These are phyloP conservation scores for Lomentospora prolificans DNA, from an alignment of 2,329 filamentous ascomycete genomes.

Conservation along the genomic window DNA sequence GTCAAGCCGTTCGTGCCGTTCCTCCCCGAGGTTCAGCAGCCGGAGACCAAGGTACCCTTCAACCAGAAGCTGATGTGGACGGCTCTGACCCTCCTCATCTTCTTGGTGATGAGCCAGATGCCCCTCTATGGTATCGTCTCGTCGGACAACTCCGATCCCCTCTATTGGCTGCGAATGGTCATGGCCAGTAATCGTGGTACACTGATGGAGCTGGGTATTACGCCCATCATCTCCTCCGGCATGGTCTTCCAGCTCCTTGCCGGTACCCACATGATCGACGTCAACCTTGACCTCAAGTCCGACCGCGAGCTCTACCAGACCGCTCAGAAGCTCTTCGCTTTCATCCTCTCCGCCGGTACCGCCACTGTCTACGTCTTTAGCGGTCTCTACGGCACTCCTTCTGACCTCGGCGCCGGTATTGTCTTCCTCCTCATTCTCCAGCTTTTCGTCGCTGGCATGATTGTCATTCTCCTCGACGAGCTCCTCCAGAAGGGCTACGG, in stretches of 20 bases:
- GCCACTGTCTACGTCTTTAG: conserved; percentile 98
- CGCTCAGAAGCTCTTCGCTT: conserved; percentile 96
- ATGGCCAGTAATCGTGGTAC: conserved; percentile 97
- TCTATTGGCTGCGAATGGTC: conserved; percentile 99
- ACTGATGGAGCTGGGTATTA: conserved; percentile 92
- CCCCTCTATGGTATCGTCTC: conserved; percentile 98
- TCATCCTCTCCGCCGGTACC: conserved; percentile 95
- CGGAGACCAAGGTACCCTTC: conserved; percentile 97
- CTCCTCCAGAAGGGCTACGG: conserved; percentile 99
- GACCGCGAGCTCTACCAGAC: conserved; percentile 99
- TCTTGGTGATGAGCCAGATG: conserved; percentile 99
- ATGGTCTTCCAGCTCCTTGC: conserved; percentile 99
- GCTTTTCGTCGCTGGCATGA: conserved; percentile 92
- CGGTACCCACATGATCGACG: conserved; percentile 98
- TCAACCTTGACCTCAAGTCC: conserved; percentile 99
- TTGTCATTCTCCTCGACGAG: conserved; percentile 98
- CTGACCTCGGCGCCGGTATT: conserved; percentile 93
- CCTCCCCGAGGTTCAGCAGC: conserved; percentile 97
- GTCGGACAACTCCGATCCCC: conserved; percentile 92
- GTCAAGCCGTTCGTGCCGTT: conserved; percentile 99
- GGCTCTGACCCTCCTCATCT: conserved; percentile 89
- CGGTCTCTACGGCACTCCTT: conserved; percentile 92
- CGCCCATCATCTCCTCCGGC: conserved; percentile 97
- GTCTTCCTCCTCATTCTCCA: conserved; percentile 97
- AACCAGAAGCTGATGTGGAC: conserved; percentile 98